A percentile compares a stretch with the other conserved stretches of the same genome.
These are phyloP conservation scores for Amanita phalloides DNA, from an alignment of 768 basidiomycete species.

Conservation along the genomic window DNA sequence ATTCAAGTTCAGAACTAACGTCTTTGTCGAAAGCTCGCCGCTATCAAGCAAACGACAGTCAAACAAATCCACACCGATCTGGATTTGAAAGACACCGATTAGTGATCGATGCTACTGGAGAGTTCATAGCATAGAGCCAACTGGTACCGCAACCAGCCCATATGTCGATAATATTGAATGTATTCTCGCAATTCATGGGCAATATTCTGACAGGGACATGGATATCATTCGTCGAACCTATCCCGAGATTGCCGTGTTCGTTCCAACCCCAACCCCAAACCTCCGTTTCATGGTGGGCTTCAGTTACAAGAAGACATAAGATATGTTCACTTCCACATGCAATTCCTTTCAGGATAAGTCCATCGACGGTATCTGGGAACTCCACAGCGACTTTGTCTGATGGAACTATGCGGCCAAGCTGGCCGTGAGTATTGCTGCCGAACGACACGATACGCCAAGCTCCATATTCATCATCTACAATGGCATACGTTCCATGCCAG, in stretches of 20 bases:
- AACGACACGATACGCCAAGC: slow-evolving; percentile 25
- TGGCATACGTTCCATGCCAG: slow-evolving; percentile 71
- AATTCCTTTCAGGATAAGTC: slow-evolving; percentile 19
- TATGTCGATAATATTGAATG: slow-evolving; percentile 14
- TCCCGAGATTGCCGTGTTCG: slow-evolving; percentile 90
- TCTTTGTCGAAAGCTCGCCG: slow-evolving; percentile 47
- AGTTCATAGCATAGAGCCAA: slow-evolving; percentile 25
- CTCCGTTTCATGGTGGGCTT: slow-evolving; percentile 15
- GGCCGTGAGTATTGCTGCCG: slow-evolving; percentile 53
- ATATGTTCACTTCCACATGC: slow-evolving; percentile 86
- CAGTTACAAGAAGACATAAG: slow-evolving; percentile 25
- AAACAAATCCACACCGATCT: slow-evolving; percentile 67
- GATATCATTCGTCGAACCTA: slow-evolving; percentile 48
- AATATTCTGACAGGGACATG: slow-evolving; percentile 41
- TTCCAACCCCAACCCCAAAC: slow-evolving; percentile 97
- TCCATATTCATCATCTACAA: slow-evolving; percentile 14
- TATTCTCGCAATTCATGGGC: slow-evolving; percentile 19
- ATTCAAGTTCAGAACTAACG: slow-evolving; percentile 3
- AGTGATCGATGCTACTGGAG: background rate
- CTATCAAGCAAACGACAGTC: slow-evolving; percentile 57
- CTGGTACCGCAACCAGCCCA: slow-evolving; percentile 39
- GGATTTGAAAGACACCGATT: slow-evolving; percentile 52
- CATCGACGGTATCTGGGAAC: slow-evolving; percentile 4
- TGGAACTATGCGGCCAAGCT: slow-evolving; percentile 39
- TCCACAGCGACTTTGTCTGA: slow-evolving; percentile 14